Evolutionary conservation across 257 asterid species (phyloP).

Genomic region (Petunia secreta): DNA sequence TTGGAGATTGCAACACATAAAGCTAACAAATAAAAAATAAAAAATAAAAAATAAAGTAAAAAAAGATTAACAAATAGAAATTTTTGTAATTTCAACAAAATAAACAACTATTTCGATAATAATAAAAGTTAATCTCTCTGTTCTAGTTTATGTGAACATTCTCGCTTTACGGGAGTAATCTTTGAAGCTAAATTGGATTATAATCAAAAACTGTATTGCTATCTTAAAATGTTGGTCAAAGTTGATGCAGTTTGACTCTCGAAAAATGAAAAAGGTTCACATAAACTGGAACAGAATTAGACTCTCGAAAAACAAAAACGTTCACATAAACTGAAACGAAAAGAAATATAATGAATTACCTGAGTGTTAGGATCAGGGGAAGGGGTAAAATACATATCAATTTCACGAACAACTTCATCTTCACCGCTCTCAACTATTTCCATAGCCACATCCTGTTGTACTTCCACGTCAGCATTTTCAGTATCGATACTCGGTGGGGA

Average conservation of each 20-base stretch:
- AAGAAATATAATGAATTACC: constrained; percentile 33
- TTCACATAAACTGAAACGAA: background rate
- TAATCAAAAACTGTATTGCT: background rate
- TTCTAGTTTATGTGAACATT: too few species aligned
- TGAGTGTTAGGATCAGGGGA: constrained; percentile 48
- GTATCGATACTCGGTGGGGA: constrained; percentile 25
- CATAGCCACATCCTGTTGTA: constrained; percentile 37
- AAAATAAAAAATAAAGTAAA: background rate
- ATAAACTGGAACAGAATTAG: too few species aligned
- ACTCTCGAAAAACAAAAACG: background rate
- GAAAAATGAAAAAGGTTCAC: too few species aligned
- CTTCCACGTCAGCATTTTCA: constrained; percentile 26
- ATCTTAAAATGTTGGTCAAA: too few species aligned
- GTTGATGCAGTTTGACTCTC: too few species aligned
- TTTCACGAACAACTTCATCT: constrained; percentile 69
- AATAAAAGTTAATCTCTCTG: too few species aligned
- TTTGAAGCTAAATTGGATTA: background rate
- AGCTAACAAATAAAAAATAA: constrained; percentile 42
- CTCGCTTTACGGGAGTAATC: too few species aligned
- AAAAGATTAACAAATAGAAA: background rate
- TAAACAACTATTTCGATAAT: background rate
- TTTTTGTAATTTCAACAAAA: background rate
- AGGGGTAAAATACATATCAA: constrained; percentile 70
- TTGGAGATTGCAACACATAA: constrained; percentile 73
- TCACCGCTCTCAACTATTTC: constrained; percentile 35